phyloP scores from a whole-genome alignment of 495 filamentous ascomycete species.

The Penicillium dipodomyicola region DNA sequence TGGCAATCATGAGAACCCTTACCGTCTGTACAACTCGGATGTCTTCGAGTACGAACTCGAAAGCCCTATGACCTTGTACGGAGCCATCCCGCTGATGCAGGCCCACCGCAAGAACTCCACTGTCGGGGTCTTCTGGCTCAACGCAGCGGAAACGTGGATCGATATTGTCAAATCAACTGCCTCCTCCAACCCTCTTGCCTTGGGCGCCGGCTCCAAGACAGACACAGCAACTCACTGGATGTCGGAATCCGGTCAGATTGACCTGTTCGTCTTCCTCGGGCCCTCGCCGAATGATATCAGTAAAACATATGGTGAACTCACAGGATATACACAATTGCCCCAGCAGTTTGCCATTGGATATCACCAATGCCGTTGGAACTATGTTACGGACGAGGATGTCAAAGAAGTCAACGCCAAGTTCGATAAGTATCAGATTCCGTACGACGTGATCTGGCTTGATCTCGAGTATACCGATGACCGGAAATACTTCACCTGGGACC shows the following conservation, averaged over 20 bases:
- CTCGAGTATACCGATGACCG: slow-evolving; percentile 95
- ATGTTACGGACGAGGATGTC: slow-evolving; percentile 93
- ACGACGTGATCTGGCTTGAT: slow-evolving; percentile 98
- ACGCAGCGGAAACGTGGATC: slow-evolving; percentile 95
- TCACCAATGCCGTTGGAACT: slow-evolving; percentile 99
- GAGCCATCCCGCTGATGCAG: slow-evolving; percentile 94
- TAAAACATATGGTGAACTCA: slow-evolving; percentile 83
- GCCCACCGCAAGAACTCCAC: slow-evolving; percentile 90
- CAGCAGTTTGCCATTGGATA: slow-evolving; percentile 90
- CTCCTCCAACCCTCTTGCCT: slow-evolving; percentile 69
- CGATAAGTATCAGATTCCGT: slow-evolving; percentile 90
- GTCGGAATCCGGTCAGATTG: slow-evolving; percentile 84
- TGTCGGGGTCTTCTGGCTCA: slow-evolving; percentile 98
- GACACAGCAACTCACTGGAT: slow-evolving; percentile 95
- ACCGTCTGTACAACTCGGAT: slow-evolving; percentile 91
- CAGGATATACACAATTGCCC: slow-evolving; percentile 86
- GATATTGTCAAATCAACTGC: slow-evolving; percentile 84
- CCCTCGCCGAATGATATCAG: slow-evolving; percentile 78
- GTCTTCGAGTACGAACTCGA: slow-evolving; percentile 97
- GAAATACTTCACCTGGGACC: slow-evolving; percentile 98
- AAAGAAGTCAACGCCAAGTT: slow-evolving; percentile 95
- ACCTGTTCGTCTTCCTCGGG: slow-evolving; percentile 92
- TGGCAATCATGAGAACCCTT: slow-evolving; percentile 85
- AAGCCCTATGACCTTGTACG: slow-evolving; percentile 98
- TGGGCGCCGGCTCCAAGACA: slow-evolving; percentile 65